Percentiles rank a stretch among this genome's conserved stretches.
Evolutionary conservation across 768 basidiomycete genomes (phyloP).

Genomic region (Mycena galericulata): DNA sequence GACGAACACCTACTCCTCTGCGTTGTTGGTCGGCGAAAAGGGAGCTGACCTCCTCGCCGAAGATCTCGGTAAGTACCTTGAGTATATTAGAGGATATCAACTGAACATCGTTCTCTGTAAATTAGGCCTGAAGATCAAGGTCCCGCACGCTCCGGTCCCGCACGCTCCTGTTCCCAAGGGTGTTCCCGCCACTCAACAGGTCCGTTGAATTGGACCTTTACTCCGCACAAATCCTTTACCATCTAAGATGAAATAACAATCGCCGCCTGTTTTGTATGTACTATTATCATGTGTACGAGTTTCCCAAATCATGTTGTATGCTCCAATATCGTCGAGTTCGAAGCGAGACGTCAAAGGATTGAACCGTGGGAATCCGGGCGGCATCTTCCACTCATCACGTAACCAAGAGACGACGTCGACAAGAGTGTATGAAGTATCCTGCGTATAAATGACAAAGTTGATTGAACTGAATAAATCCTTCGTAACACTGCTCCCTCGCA

Average conservation of each 20-base stretch:
- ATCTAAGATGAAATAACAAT: too few relatives aligned
- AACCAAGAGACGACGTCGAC: too few relatives aligned
- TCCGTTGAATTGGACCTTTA: conserved; percentile 48
- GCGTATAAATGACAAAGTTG: too few relatives aligned
- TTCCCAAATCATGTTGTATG: not conserved
- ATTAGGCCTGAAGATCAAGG: conserved; percentile 69
- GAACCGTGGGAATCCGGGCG: too few relatives aligned
- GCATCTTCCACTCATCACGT: too few relatives aligned
- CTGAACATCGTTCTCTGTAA: conserved; percentile 6
- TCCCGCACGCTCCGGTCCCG: conserved; percentile 76
- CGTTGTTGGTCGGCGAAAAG: conserved; percentile 77
- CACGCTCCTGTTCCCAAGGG: conserved; percentile 72
- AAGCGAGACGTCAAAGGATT: too few relatives aligned
- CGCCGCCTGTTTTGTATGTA: conserved; percentile 2
- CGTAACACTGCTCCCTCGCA: too few relatives aligned
- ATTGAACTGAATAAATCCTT: too few relatives aligned
- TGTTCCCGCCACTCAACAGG: conserved; percentile 60
- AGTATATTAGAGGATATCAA: not conserved
- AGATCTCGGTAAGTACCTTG: conserved; percentile 65
- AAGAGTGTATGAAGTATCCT: too few relatives aligned
- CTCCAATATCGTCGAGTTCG: too few relatives aligned
- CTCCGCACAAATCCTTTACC: not conserved
- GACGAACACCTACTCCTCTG: conserved; percentile 80
- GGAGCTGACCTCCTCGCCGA: conserved; percentile 70
- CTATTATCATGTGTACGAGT: conserved; percentile 6